Conservation (phyloP, 2,329 filamentous ascomycete species). For the Hypoxylon sp. region DNA sequence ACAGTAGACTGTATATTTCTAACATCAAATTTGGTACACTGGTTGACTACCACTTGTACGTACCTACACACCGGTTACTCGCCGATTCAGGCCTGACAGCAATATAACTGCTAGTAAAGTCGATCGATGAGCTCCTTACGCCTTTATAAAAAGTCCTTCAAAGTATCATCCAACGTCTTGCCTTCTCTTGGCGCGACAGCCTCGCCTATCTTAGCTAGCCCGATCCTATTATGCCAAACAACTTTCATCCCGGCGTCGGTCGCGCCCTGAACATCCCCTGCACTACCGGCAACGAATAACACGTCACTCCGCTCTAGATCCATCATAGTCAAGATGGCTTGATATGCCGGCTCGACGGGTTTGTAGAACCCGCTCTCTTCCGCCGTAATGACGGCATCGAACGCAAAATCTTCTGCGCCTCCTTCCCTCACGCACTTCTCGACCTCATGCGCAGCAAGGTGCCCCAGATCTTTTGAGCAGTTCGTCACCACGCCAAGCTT, state of each 20-base stretch:
- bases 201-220: slow-evolving; percentile 50
- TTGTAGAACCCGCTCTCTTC: slow-evolving; percentile 61
- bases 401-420: slow-evolving; percentile 39
- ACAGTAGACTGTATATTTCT: not conserved
- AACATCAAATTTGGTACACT: not conserved
- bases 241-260: slow-evolving; percentile 58
- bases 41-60: not conserved
- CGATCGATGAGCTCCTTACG: not conserved
- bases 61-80: not conserved
- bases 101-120: not conserved
- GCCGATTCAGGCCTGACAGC: not conserved
- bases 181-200: slow-evolving; percentile 48
- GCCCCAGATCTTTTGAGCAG: slow-evolving; percentile 55
- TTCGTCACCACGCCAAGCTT: slow-evolving; percentile 58
- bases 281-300: slow-evolving; percentile 59
- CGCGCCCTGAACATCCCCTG: slow-evolving; percentile 59
- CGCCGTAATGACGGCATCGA: slow-evolving; percentile 57
- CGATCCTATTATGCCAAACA: slow-evolving; percentile 58
- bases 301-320: slow-evolving; percentile 50
- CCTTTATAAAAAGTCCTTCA: slow-evolving; percentile 37
- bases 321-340: slow-evolving; percentile 51
- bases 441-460: slow-evolving; percentile 40
- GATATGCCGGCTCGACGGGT: slow-evolving; percentile 55
- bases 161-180: slow-evolving; percentile 44
- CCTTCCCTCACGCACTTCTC: slow-evolving; percentile 24